A percentile compares a stretch with the other conserved stretches of the same genome.
phyloP scores from a whole-genome alignment of 2,329 filamentous ascomycete species.

The Alternaria brassicae region DNA sequence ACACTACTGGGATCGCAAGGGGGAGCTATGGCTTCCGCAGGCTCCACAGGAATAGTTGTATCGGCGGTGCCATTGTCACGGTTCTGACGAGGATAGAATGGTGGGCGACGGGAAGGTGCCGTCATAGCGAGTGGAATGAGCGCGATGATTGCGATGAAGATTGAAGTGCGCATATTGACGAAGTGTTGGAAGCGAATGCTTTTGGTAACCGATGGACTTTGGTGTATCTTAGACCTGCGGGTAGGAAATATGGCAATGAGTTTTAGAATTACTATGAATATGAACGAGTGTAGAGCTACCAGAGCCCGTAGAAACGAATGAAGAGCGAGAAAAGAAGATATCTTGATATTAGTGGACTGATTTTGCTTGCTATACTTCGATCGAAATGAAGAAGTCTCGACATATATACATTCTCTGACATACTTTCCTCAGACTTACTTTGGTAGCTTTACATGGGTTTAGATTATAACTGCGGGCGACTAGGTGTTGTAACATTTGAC shows the following conservation, averaged over 20 bases:
- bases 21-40: neutral
- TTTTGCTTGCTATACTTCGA: neutral
- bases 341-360: conserved; percentile 11
- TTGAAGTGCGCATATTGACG: conserved; percentile 34
- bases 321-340: conserved; percentile 15
- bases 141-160: conserved; percentile 27
- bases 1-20: conserved; percentile 35
- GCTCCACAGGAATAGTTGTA: neutral
- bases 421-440: neutral
- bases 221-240: neutral
- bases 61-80: conserved; percentile 12
- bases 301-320: conserved; percentile 39
- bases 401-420: conserved; percentile 18
- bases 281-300: conserved; percentile 37
- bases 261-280: conserved; percentile 9
- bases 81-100: conserved; percentile 24
- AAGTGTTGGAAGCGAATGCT: neutral
- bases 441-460: conserved; percentile 12
- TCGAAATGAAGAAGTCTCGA: conserved; percentile 12
- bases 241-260: neutral
- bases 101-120: conserved; percentile 25
- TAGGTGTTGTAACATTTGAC: conserved; percentile 19
- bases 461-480: conserved; percentile 17
- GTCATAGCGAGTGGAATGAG: conserved; percentile 36
- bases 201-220: conserved; percentile 7